phyloP scores from a whole-genome alignment of 2,329 filamentous ascomycete species.

The Fulvia fulva region DNA sequence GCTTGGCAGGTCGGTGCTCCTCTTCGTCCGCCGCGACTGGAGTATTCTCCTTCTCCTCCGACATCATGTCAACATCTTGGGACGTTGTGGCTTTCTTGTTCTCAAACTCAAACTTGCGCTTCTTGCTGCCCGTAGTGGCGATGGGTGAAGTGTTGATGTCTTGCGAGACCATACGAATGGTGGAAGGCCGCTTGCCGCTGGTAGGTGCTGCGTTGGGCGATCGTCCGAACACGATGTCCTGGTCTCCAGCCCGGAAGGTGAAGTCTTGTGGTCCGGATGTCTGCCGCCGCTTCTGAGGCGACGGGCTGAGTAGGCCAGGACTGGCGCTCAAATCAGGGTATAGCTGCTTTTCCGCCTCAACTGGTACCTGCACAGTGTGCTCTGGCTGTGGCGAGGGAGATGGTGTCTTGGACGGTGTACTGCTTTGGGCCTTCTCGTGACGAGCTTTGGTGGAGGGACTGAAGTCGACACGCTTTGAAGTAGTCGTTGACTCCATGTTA shows the following conservation, averaged over 20 bases:
- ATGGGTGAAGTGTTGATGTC: conserved; percentile 25
- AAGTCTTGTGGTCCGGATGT: conserved; percentile 41
- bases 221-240: conserved; percentile 43
- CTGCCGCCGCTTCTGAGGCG: conserved; percentile 34
- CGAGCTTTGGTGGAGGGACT: conserved; percentile 56
- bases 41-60: conserved; percentile 45
- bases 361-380: conserved; percentile 1
- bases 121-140: conserved; percentile 34
- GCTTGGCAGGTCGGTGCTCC: conserved; percentile 28
- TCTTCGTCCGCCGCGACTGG: conserved; percentile 25
- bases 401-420: conserved; percentile 26
- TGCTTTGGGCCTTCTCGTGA: conserved; percentile 27
- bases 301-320: conserved; percentile 26
- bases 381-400: conserved; percentile 26
- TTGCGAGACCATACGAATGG: conserved; percentile 44
- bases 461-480: conserved; percentile 76
- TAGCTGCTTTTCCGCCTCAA: conserved; percentile 5
- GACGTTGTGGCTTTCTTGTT: conserved; percentile 24
- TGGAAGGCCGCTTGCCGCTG: conserved; percentile 32
- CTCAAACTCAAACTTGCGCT: conserved; percentile 42
- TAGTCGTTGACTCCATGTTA: conserved; percentile 11
- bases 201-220: conserved; percentile 30
- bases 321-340: conserved; percentile 17
- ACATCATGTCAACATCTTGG: conserved; percentile 26
- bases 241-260: conserved; percentile 45